These are phyloP conservation scores for Salix brachista DNA, from an alignment of 345 rosid species.

Conservation along the genomic window DNA sequence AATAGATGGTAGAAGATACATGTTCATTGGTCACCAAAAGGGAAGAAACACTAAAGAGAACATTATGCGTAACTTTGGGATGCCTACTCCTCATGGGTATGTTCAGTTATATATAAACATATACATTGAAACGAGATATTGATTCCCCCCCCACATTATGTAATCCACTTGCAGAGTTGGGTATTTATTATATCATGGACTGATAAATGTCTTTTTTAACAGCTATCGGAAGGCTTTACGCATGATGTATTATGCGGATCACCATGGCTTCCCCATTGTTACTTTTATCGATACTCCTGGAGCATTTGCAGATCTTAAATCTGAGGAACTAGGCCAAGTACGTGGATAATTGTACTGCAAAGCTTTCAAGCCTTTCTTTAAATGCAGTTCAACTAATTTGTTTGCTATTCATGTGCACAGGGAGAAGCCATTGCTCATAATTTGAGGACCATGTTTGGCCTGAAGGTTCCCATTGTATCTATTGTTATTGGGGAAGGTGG, in stretches of 20 bases:
- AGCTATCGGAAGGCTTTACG: constrained; percentile 87
- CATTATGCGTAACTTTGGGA: constrained; percentile 91
- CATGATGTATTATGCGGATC: constrained; percentile 85
- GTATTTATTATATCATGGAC: constrained; percentile 5
- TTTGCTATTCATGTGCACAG: constrained; percentile 36
- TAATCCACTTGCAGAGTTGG: not conserved
- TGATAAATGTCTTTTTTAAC: constrained; percentile 22
- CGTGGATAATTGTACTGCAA: not conserved
- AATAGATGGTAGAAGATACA: constrained; percentile 72
- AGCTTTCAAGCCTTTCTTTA: constrained; percentile 1
- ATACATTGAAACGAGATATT: not conserved
- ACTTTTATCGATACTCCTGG: constrained; percentile 86
- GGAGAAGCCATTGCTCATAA: constrained; percentile 98
- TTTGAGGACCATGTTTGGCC: constrained; percentile 91
- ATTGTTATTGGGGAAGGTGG: constrained; percentile 99
- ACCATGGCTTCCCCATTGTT: constrained; percentile 75
- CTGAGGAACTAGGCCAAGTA: constrained; percentile 80
- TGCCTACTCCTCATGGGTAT: constrained; percentile 99
- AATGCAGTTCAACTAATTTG: constrained; percentile 19
- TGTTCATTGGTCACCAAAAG: constrained; percentile 99
- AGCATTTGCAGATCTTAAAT: constrained; percentile 73
- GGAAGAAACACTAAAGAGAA: constrained; percentile 98
- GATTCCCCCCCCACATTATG: not conserved
- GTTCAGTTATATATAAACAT: constrained; percentile 9
- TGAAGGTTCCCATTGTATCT: constrained; percentile 89